Evolutionary conservation across 1,284 basidiomycete species (phyloP), one percentile per base, ranked within the genome.

Genomic region (Marasmius sp.): DNA sequence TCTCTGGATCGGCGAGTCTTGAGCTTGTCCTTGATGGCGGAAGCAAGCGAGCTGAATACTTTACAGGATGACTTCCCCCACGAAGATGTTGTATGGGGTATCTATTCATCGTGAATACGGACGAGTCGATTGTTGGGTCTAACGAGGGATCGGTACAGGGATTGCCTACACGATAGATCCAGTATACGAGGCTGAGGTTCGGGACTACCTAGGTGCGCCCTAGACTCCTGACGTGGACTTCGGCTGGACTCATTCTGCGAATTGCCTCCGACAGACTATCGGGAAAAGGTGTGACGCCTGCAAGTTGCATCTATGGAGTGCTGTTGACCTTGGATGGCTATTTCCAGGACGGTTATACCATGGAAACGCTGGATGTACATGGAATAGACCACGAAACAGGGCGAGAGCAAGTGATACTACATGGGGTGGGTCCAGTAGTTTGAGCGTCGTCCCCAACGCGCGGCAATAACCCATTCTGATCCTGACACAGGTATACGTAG

Each of bases 81-180:
- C 48, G 90, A 92, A 27, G 88, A 92, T 68, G 82, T 86, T 45
- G 93, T 95, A 5, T 95, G 93, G 93, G 94, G 93, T 83, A 62
- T 53, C 81, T 70, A n/a, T 47, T 47, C 22, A 33, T 12, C 47
- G 58, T 4, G 41, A 27, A 8, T 37, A 50, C 37, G 34, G n/a
- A 27, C 2, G 27, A 27, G 27, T 27, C 18, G 27, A 12, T 34
- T 16, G 2, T 27, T 22, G 10, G 7, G 33, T 60, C 22, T 51
- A n/a, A 14, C 11, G 37, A 38, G 36, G 37, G 22, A 36, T 36
- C 20, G 50, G 20, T 52, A 10, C 60, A 92, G 89, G 91, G 11
- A 75, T 95, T 33, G 91, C 89, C 22, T 94, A 92, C 72, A 93
- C 90, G 11, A 94, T 95, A 70, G 91, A 95, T 67, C 89, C 92